These are phyloP conservation scores for Trichoderma cornu-damae DNA, from an alignment of 2,329 filamentous ascomycete species.

Conservation along the genomic window DNA sequence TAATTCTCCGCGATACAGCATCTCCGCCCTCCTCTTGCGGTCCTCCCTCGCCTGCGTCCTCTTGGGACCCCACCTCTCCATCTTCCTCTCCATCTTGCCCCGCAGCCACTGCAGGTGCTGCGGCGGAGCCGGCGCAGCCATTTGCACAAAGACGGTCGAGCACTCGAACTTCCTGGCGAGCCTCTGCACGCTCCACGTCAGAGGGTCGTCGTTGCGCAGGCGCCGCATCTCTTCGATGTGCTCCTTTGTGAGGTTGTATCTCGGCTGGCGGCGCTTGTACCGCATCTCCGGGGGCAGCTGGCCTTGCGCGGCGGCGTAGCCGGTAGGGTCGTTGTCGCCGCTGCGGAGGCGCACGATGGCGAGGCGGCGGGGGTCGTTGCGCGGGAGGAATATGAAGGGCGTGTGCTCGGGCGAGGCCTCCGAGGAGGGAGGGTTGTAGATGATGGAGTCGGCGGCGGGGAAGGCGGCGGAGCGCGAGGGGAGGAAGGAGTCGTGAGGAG, in stretches of 20 bases:
- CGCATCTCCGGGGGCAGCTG: constrained; percentile 35
- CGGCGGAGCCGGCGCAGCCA: constrained; percentile 47
- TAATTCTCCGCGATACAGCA: constrained; percentile 50
- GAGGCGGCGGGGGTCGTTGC: constrained; percentile 48
- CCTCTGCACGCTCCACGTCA: constrained; percentile 48
- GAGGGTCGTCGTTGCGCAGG: constrained; percentile 49
- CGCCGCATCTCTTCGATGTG: constrained; percentile 57
- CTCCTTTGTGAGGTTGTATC: constrained; percentile 49
- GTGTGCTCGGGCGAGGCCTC: constrained; percentile 57
- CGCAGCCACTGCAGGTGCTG: constrained; percentile 45
- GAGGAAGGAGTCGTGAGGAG: constrained; percentile 57
- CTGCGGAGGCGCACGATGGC: constrained; percentile 42
- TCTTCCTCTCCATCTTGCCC: constrained; percentile 43
- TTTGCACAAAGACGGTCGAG: constrained; percentile 52
- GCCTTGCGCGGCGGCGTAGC: constrained; percentile 19
- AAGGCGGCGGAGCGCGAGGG: constrained; percentile 32
- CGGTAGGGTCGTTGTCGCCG: constrained; percentile 27
- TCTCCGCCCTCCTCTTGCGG: constrained; percentile 46
- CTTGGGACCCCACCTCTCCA: constrained; percentile 54
- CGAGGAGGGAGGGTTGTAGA: constrained; percentile 54
- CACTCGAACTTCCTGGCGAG: constrained; percentile 54
- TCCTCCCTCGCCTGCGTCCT: constrained; percentile 52
- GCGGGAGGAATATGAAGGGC: constrained; percentile 61
- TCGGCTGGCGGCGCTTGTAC: constrained; percentile 34
- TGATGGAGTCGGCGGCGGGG: constrained; percentile 38